phyloP scores from a whole-genome alignment of 352 stramenopile genomes.

The Lagenidium giganteum region DNA sequence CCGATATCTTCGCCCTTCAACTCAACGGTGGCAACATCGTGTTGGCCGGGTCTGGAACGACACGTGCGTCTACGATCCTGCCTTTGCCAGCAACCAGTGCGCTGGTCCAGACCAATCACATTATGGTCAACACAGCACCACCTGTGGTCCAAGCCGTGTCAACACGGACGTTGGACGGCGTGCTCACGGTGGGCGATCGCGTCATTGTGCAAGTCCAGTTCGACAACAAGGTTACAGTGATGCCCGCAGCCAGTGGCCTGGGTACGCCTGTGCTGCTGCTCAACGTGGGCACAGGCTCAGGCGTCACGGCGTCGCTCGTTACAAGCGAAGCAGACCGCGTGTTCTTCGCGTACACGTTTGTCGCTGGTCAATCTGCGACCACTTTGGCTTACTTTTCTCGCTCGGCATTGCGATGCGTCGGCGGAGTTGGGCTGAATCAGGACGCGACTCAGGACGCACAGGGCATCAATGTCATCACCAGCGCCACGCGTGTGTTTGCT shows the following conservation, averaged over 20 bases:
- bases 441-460: constrained; percentile 23
- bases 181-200: constrained; percentile 49
- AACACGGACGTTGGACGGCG: constrained; percentile 27
- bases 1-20: constrained; percentile 32
- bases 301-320: constrained; percentile 19
- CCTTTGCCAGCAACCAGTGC: constrained; percentile 15
- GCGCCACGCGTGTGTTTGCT: constrained; percentile 29
- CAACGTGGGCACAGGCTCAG: constrained; percentile 11
- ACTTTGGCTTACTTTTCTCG: constrained; percentile 35
- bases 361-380: constrained; percentile 28
- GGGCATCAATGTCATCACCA: constrained; percentile 13
- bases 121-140: constrained; percentile 34
- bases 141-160: constrained; percentile 30
- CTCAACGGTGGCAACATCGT: constrained; percentile 38
- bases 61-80: constrained; percentile 35
- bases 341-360: constrained; percentile 52
- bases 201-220: constrained; percentile 38
- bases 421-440: constrained; percentile 40
- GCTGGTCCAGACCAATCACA: constrained; percentile 7
- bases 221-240: constrained; percentile 26
- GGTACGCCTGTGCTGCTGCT: constrained; percentile 37
- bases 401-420: constrained; percentile 36
- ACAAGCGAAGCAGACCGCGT: constrained; percentile 29
- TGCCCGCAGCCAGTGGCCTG: background rate
- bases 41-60: constrained; percentile 6